These are phyloP conservation scores for Cyphellophora attinorum DNA, from an alignment of 2,329 filamentous ascomycete genomes.

Conservation along the genomic window DNA sequence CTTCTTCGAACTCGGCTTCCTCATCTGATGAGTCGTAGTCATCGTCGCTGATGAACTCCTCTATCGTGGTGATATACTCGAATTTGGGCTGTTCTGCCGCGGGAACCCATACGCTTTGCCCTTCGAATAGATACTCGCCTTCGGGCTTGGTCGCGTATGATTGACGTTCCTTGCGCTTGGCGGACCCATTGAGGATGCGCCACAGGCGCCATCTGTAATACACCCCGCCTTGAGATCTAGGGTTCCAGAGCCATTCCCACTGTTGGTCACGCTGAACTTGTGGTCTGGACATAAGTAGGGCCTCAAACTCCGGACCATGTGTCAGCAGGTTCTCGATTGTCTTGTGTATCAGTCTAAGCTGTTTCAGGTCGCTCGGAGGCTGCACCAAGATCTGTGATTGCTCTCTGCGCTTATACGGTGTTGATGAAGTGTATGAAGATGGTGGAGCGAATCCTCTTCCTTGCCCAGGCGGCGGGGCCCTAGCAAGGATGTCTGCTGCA, in stretches of 20 bases:
- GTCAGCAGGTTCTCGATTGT: conserved; percentile 71
- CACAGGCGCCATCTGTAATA: conserved; percentile 93
- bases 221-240: conserved; percentile 65
- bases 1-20: conserved; percentile 52
- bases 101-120: conserved; percentile 65
- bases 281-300: conserved; percentile 75
- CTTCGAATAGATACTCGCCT: conserved; percentile 58
- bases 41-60: conserved; percentile 71
- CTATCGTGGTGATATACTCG: conserved; percentile 67
- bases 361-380: conserved; percentile 66
- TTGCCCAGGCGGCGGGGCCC: conserved; percentile 37
- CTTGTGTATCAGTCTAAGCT: conserved; percentile 76
- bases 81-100: conserved; percentile 66
- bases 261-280: conserved; percentile 79
- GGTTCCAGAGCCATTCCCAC: conserved; percentile 91
- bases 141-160: conserved; percentile 17
- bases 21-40: conserved; percentile 85
- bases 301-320: conserved; percentile 81
- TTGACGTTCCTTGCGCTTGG: conserved; percentile 17
- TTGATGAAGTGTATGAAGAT: conserved; percentile 51
- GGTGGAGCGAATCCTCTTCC: conserved; percentile 68
- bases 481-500: conserved; percentile 39
- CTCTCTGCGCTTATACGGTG: conserved; percentile 31
- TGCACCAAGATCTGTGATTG: conserved; percentile 62
- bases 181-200: conserved; percentile 65